Conservation (phyloP, 2,329 filamentous ascomycete genomes). For the Exophiala sideris region DNA sequence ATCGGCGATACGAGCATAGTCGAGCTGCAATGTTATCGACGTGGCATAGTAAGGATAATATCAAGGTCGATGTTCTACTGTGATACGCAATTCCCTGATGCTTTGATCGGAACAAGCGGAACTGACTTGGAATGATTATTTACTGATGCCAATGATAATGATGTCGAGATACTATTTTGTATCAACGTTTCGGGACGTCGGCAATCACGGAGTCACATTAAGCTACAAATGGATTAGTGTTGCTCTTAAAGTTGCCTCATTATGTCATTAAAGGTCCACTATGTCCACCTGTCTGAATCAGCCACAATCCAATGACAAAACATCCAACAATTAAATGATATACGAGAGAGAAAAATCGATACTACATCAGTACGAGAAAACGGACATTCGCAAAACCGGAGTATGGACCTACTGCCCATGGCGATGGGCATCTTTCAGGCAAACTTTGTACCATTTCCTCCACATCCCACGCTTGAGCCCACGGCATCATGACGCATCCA, state of each 20-base stretch:
- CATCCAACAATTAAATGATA: background rate
- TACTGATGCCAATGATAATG: background rate
- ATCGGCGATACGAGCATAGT: no score
- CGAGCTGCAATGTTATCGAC: no score
- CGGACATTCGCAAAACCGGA: background rate
- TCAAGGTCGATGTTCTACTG: no score
- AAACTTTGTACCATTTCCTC: no score
- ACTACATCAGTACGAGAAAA: background rate
- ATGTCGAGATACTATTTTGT: no score
- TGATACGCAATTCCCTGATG: no score
- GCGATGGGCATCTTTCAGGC: no score
- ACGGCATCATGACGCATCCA: no score
- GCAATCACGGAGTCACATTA: background rate
- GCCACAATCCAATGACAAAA: background rate
- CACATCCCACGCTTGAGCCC: no score
- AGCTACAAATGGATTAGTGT: background rate
- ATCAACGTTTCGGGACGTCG: background rate
- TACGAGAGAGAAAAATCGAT: background rate
- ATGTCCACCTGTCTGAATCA: background rate
- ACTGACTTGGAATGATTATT: background rate
- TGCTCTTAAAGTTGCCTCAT: background rate
- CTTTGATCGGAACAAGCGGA: no score
- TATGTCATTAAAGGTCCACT: background rate
- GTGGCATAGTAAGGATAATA: no score
- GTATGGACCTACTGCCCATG: no score